Evolutionary conservation across 1,284 basidiomycete species (phyloP), one percentile per base, ranked within the genome.

Genomic region (Ceratobasidium sp.): DNA sequence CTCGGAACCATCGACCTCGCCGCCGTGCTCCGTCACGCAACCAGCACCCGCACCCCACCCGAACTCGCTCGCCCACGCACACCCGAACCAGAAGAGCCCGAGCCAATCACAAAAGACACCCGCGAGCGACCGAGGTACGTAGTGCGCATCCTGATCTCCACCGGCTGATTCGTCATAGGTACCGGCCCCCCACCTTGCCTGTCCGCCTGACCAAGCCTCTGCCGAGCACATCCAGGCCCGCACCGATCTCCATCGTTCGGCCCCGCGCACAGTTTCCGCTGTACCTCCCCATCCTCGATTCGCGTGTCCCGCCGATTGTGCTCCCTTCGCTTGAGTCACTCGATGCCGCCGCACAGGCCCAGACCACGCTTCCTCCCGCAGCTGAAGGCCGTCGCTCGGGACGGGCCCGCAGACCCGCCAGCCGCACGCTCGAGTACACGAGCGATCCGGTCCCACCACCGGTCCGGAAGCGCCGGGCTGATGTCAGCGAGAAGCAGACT

Each of bases 381-480:
- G 34, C 32, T 25, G n/a, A 50, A 25, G 60, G 45, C 60, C 60
- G 60, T 7, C 60, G 60, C 29, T 49, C 60, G 10, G 60, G 12
- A 3, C 60, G 60, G 2, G 32, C 60, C 15, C 60, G 60, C 32
- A 43, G 60, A n/a, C 60, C 60, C 60, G 60, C 60, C 6, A 64
- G 60, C 60, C 60, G 60, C 45, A 64, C 60, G 45, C 60, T 64
- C 32, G 60, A 64, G 27, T 64, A 64, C 45, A 43, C 47, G 45
- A 64, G 47, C 45, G 32, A 34, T 13, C 43, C 25, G 29, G 29
- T 32, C 29, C 42, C 22, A 17, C 27, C 35, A 32, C 45, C 60
- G 47, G n/a, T 2, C 60, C 60, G 60, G 60, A 64, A 64, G 47
- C 60, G 60, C 60, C 60, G 60, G 35, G 60, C 60, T 64, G 60